Conservation (phyloP, 768 basidiomycete genomes). For the Suillus lakei region DNA sequence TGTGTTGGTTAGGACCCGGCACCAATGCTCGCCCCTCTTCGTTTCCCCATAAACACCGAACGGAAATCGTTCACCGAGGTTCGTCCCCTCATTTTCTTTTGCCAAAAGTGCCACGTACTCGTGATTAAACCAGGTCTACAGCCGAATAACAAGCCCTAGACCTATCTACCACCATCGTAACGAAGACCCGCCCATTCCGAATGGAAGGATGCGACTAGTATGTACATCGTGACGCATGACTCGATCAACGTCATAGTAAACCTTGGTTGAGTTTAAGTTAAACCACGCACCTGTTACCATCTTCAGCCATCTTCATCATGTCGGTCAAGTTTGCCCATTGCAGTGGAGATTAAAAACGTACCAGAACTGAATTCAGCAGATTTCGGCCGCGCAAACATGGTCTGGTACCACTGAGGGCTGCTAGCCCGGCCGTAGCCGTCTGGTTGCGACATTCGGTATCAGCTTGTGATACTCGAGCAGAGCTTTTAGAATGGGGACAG, state of each 20-base stretch:
- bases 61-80: not conserved
- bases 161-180: not conserved
- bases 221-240: not conserved
- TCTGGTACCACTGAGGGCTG: not conserved
- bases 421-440: not conserved
- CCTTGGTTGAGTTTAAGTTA: not conserved
- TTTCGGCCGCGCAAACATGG: not conserved
- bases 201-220: not conserved
- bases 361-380: not conserved
- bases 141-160: not conserved
- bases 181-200: not conserved
- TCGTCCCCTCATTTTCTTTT: not conserved
- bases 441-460: not conserved
- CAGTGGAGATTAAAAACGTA: constrained; percentile 7
- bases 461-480: not conserved
- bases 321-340: not conserved
- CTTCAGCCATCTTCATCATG: not conserved
- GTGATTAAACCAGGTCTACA: not conserved
- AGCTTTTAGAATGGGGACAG: not conserved
- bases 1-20: not conserved
- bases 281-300: not conserved
- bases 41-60: constrained; percentile 10
- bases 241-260: not conserved
- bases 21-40: constrained; percentile 3
- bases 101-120: constrained; percentile 4